These are phyloP conservation scores for Citrullus mucosospermus DNA, from an alignment of 306 rosid genomes.

Conservation along the genomic window DNA sequence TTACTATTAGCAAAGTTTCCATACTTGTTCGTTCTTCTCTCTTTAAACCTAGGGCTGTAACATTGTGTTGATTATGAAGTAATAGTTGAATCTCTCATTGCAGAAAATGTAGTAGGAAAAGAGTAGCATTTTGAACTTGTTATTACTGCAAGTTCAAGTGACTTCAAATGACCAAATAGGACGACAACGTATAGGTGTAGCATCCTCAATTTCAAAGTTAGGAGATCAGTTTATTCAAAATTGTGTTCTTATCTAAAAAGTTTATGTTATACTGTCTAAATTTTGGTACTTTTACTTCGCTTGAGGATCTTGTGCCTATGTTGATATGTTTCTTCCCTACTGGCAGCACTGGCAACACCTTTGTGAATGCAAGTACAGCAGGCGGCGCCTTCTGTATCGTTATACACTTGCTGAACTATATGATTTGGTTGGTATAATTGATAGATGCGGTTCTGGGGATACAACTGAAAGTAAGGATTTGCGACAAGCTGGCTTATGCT, in stretches of 20 bases:
- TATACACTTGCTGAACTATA: conserved; percentile 74
- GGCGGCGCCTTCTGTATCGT: conserved; percentile 64
- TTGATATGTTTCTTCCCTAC: conserved; percentile 8
- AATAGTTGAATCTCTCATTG: not conserved
- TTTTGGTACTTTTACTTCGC: not conserved
- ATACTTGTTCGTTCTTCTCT: not conserved
- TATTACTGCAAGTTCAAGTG: conserved; percentile 2
- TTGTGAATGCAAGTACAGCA: conserved; percentile 79
- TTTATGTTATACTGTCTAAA: not conserved
- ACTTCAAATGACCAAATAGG: not conserved
- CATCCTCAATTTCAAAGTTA: not conserved
- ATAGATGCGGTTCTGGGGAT: conserved; percentile 41
- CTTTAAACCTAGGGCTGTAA: not conserved
- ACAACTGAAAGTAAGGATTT: conserved; percentile 27
- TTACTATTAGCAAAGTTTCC: not conserved
- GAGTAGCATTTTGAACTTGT: not conserved
- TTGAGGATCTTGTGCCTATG: not conserved
- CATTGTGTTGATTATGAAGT: not conserved
- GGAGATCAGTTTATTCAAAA: not conserved
- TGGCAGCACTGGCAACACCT: conserved; percentile 86
- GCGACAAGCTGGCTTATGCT: conserved; percentile 35
- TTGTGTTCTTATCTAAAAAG: not conserved
- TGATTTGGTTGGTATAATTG: conserved; percentile 49
- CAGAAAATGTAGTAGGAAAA: not conserved
- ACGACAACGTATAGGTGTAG: not conserved